Conservation (phyloP, 2,329 filamentous ascomycete genomes). For the Stachybotrys echinatus region DNA sequence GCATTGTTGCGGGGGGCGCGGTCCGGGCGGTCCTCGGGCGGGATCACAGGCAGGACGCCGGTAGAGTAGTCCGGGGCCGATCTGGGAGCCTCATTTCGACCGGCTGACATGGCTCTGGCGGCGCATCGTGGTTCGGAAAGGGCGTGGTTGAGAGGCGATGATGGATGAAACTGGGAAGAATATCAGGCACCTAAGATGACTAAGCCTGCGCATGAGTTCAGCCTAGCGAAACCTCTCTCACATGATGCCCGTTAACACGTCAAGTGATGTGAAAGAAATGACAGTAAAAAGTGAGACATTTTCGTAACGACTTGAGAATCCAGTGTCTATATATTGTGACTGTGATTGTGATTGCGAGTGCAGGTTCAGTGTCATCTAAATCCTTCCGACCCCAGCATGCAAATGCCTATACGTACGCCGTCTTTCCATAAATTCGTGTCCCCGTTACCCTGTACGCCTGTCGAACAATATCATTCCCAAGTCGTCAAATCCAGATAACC, state of each 20-base stretch:
- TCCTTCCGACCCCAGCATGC: no score
- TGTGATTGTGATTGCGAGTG: no score
- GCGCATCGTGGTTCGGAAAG: constrained; percentile 18
- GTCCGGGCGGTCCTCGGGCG: constrained; percentile 36
- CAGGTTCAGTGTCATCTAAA: no score
- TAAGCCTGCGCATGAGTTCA: neutral
- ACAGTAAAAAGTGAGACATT: neutral
- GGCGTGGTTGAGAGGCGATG: neutral
- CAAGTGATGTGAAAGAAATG: neutral
- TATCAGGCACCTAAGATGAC: neutral
- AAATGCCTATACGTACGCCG: neutral
- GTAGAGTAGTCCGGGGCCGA: constrained; percentile 19
- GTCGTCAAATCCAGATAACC: neutral
- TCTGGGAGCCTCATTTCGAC: constrained; percentile 23
- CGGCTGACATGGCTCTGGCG: constrained; percentile 26
- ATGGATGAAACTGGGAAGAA: neutral
- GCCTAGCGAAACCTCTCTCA: neutral
- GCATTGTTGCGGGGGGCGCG: constrained; percentile 47
- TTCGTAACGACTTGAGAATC: no score
- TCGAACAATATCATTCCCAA: neutral
- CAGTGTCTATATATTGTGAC: no score
- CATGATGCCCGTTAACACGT: neutral
- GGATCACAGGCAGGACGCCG: constrained; percentile 40
- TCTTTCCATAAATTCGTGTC: neutral
- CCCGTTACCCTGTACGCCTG: neutral